Evolutionary conservation across 2,329 filamentous ascomycete species (phyloP), one percentile per base, ranked within the genome.

Genomic region (Botryotinia globosa): DNA sequence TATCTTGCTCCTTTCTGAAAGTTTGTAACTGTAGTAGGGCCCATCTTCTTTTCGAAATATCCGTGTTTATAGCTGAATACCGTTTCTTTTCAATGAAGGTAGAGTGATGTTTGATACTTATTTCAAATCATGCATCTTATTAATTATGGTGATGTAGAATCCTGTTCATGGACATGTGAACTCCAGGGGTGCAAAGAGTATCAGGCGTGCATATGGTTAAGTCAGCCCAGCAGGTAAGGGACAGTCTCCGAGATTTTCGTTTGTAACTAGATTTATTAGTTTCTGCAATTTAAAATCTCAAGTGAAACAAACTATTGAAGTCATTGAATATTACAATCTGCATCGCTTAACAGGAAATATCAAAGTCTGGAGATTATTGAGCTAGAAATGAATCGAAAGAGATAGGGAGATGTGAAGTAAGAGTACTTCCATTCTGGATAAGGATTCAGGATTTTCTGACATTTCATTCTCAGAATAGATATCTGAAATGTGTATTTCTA

Each of bases 1-100:
- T 4, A 56, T 18, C 14, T 56, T 29, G n/a, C 25, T 54, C n/a
- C 25, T 29, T 29, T 29, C 3, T 54, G 5, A 16, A 18, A 29
- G 51, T 29, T 3, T 54, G n/a, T 16, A n/a, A 18, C 8, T 6
- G 6, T n/a, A n/a, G 10, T n/a, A 16, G 2, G 0, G n/a, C 0
- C 6, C 5, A 54, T 3, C 12, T 16, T 29, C 14, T 54, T n/a
- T 18, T 18, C 14, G 3, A 54, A 29, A 29, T 8, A 7, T 29
- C 14, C 8, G 14, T 54, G 48, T 16, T 54, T 29, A 18, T 29
- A 54, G 5, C 8, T 7, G 2, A 29, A 54, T 16, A 1, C 12
- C n/a, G 12, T 16, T 29, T 29, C 2, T 51, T n/a, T 51, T 22
- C 8, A 10, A 51, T 51, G 0, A 51, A 51, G 48, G 20, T 8